phyloP scores from a whole-genome alignment of 2,329 filamentous ascomycete species.

The Elsinoe batatas region DNA sequence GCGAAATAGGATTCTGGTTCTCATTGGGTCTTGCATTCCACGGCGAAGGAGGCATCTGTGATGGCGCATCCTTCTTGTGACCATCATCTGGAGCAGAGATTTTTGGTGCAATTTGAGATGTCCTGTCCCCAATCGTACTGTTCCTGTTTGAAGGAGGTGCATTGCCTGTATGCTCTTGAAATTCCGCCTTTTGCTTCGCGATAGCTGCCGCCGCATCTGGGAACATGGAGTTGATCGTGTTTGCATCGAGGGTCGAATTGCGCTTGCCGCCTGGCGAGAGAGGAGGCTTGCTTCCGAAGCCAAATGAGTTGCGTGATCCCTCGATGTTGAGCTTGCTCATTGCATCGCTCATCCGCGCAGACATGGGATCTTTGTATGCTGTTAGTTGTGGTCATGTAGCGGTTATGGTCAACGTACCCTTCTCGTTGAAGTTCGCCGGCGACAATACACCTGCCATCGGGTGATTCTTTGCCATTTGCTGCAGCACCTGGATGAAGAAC shows the following conservation, averaged over 20 bases:
- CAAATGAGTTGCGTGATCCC: conserved; percentile 75
- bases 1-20: conserved; percentile 44
- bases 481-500: conserved; percentile 97
- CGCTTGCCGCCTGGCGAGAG: conserved; percentile 73
- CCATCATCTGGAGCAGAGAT: conserved; percentile 61
- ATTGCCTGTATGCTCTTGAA: conserved; percentile 87
- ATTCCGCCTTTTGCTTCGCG: conserved; percentile 94
- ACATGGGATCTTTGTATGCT: conserved; percentile 73
- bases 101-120: conserved; percentile 62
- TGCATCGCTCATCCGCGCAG: conserved; percentile 85
- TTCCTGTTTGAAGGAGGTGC: conserved; percentile 87
- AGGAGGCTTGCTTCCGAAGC: conserved; percentile 54
- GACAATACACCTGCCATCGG: conserved; percentile 94
- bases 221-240: conserved; percentile 97
- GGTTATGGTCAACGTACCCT: conserved; percentile 49
- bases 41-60: conserved; percentile 63
- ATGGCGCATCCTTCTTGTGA: conserved; percentile 49
- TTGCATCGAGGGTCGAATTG: conserved; percentile 86
- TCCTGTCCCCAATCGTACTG: conserved; percentile 69
- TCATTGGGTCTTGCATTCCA: conserved; percentile 55
- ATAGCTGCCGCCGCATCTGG: conserved; percentile 97
- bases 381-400: conserved; percentile 18
- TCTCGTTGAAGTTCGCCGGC: conserved; percentile 85
- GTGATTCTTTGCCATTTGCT: conserved; percentile 98
- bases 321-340: conserved; percentile 93